Percentiles rank a stretch among this genome's conserved stretches.
phyloP scores from a whole-genome alignment of 163 green algal species.

The Chlamydomonas reinhardtii region DNA sequence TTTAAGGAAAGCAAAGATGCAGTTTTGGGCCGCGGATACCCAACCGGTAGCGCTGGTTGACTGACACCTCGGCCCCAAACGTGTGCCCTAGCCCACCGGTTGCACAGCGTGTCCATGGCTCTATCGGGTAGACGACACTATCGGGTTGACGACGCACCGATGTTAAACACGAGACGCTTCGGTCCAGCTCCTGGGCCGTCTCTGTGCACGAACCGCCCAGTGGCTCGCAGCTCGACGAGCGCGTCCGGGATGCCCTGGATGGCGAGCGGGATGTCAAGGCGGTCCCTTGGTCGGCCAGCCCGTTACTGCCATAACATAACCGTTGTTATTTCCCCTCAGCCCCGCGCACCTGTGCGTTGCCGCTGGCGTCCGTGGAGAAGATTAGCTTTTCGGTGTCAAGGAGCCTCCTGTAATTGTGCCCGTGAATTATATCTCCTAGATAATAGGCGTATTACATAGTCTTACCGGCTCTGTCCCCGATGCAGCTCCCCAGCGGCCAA shows the following conservation, averaged over 20 bases:
- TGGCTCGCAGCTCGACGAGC: constrained; percentile 46
- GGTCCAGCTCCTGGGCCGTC: constrained; percentile 50
- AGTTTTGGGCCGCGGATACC: too few relatives aligned
- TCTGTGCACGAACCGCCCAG: constrained; percentile 51
- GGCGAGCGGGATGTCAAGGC: not conserved
- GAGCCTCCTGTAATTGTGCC: constrained; percentile 54
- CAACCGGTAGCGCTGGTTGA: too few relatives aligned
- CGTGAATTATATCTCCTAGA: too few relatives aligned
- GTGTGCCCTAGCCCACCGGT: not conserved
- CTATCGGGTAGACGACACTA: too few relatives aligned
- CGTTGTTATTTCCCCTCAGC: not conserved
- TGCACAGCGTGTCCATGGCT: too few relatives aligned
- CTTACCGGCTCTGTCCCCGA: not conserved
- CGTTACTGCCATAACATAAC: not conserved
- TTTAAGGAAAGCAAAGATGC: not conserved
- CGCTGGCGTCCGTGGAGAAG: constrained; percentile 47
- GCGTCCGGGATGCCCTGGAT: not conserved
- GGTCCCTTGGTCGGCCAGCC: not conserved
- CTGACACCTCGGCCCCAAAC: too few relatives aligned
- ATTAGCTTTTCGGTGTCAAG: constrained; percentile 64
- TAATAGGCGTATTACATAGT: too few relatives aligned
- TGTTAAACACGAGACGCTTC: constrained; percentile 60
- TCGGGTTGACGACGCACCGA: constrained; percentile 39
- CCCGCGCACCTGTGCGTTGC: constrained; percentile 28
- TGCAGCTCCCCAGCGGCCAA: not conserved